phyloP scores from a whole-genome alignment of 73 alveolate species.

The Stentor coeruleus region DNA sequence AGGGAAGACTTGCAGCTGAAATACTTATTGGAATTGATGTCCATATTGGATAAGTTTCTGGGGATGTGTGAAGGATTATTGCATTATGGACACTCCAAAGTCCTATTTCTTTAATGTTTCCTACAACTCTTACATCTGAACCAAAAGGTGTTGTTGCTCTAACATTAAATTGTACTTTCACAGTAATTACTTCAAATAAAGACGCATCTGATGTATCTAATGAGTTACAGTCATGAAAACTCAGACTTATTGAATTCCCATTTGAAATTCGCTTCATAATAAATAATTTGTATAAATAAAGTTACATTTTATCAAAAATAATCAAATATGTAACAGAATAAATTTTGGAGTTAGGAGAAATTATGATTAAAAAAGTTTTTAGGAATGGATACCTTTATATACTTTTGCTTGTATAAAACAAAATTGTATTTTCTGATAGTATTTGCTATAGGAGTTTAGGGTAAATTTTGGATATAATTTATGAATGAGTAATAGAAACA shows the following conservation, averaged over 20 bases:
- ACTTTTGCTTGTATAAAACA: no score
- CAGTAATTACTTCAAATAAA: background rate
- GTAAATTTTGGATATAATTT: no score
- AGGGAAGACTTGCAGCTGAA: background rate
- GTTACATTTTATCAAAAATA: no score
- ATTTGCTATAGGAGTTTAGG: no score
- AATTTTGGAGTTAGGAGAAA: no score
- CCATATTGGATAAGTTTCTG: constrained; percentile 1
- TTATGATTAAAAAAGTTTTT: no score
- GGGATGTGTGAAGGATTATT: background rate
- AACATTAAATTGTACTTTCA: background rate
- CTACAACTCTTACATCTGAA: background rate
- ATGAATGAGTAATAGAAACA: no score
- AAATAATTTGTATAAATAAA: background rate
- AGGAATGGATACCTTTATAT: no score
- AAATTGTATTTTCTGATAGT: no score
- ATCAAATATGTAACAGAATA: no score
- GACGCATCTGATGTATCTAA: background rate
- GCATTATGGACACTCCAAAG: background rate
- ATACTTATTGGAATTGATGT: background rate
- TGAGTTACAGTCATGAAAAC: background rate
- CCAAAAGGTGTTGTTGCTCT: background rate
- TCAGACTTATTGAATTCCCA: background rate
- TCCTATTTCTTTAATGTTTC: background rate
- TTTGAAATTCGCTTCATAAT: background rate